A percentile compares a stretch with the other conserved stretches of the same genome.
phyloP scores from a whole-genome alignment of 306 rosid genomes.

The Dryas octopetala region DNA sequence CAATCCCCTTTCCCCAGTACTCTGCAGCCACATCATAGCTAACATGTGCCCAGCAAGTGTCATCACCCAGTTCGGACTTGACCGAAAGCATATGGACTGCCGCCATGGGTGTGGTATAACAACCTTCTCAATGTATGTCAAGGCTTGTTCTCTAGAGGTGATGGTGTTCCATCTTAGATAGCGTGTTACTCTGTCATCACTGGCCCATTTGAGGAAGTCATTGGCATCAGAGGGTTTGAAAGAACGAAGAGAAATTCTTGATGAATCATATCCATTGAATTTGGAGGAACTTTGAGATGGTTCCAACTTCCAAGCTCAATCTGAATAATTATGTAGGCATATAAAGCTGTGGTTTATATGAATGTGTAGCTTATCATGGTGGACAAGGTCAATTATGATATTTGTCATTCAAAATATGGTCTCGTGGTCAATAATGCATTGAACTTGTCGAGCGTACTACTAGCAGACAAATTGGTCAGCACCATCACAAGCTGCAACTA shows the following conservation, averaged over 20 bases:
- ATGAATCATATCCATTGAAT: conserved; percentile 2
- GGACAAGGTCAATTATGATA: conserved; percentile 7
- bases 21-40: conserved; percentile 45
- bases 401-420: neutral
- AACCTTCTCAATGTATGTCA: conserved; percentile 37
- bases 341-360: neutral
- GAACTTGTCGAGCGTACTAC: neutral
- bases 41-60: conserved; percentile 39
- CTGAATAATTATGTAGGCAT: neutral
- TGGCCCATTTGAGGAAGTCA: conserved; percentile 38
- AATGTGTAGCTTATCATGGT: neutral
- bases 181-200: conserved; percentile 38
- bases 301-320: neutral
- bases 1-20: conserved; percentile 56
- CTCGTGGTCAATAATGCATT: neutral
- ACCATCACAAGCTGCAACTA: neutral
- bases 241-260: conserved; percentile 31
- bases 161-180: conserved; percentile 37
- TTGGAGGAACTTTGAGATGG: neutral
- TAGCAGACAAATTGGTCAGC: neutral
- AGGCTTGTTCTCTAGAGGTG: conserved; percentile 40
- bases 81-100: conserved; percentile 37
- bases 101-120: conserved; percentile 53
- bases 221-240: conserved; percentile 36
- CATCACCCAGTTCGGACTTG: conserved; percentile 29